Evolutionary conservation across 371 early-diverging fungal species (phyloP).

Genomic region (Mucor plumbeus): DNA sequence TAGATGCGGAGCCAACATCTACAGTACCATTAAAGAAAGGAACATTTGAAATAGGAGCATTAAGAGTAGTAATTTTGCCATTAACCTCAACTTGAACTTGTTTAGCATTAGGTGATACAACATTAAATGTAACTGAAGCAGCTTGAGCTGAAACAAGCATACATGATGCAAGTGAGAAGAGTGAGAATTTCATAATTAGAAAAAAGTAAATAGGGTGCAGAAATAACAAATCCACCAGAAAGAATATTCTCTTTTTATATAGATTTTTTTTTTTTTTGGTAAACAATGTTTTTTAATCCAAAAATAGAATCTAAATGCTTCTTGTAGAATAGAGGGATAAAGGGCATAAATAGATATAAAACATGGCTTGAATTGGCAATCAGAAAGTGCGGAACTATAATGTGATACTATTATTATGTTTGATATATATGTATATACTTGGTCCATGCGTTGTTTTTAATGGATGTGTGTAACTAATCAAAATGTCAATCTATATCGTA

Average conservation of each 20-base stretch:
- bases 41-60: slow-evolving; percentile 40
- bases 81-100: slow-evolving; percentile 49
- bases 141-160: slow-evolving; percentile 35
- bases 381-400: slow-evolving; percentile 1
- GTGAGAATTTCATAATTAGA: slow-evolving; percentile 25
- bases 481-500: no score
- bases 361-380: neutral
- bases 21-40: slow-evolving; percentile 54
- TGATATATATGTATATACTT: neutral
- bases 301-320: slow-evolving; percentile 9
- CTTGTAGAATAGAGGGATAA: neutral
- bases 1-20: slow-evolving; percentile 34
- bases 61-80: slow-evolving; percentile 38
- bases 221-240: neutral
- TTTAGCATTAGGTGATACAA: slow-evolving; percentile 53
- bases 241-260: neutral
- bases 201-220: neutral
- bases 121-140: slow-evolving; percentile 49
- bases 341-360: no score
- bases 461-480: neutral
- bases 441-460: neutral
- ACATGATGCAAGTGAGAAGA: slow-evolving; percentile 16
- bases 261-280: neutral
- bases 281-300: slow-evolving; percentile 1
- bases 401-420: neutral